A percentile compares a stretch with the other conserved stretches of the same genome.
Conservation (phyloP, 2,329 filamentous ascomycete genomes). For the Colletotrichum lentis region DNA sequence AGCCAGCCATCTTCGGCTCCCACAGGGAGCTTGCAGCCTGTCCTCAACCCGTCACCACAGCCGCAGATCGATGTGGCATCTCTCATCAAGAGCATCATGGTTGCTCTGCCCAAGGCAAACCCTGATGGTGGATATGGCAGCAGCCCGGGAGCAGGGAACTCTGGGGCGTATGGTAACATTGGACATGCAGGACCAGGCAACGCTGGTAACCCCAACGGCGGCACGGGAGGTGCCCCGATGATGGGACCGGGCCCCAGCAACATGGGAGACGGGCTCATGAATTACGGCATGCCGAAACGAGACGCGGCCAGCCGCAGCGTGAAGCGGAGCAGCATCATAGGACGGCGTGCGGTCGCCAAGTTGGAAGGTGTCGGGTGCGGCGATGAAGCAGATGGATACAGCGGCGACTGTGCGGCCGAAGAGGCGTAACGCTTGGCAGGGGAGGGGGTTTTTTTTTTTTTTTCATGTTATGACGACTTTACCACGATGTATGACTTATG, state of each 20-base stretch:
- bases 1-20: slow-evolving; percentile 6
- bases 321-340: slow-evolving; percentile 35
- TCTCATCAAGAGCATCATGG: slow-evolving; percentile 32
- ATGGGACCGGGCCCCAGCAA: slow-evolving; percentile 8
- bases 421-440: background rate
- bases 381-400: background rate
- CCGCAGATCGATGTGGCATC: slow-evolving; percentile 20
- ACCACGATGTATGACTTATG: slow-evolving; percentile 28
- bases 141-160: slow-evolving; percentile 31
- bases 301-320: background rate
- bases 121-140: slow-evolving; percentile 23
- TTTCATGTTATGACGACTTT: background rate
- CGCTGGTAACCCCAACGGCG: background rate
- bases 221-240: background rate
- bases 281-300: slow-evolving; percentile 7
- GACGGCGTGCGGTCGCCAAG: slow-evolving; percentile 18
- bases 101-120: slow-evolving; percentile 20
- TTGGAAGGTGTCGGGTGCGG: background rate
- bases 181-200: background rate
- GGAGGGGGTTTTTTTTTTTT: too few relatives aligned
- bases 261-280: slow-evolving; percentile 13
- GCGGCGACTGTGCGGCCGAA: background rate
- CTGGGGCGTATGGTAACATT: slow-evolving; percentile 21
- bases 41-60: background rate
- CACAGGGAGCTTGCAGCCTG: background rate